These are phyloP conservation scores for Oryza meridionalis DNA, from an alignment of 176 grass and related monocot species.

Conservation along the genomic window DNA sequence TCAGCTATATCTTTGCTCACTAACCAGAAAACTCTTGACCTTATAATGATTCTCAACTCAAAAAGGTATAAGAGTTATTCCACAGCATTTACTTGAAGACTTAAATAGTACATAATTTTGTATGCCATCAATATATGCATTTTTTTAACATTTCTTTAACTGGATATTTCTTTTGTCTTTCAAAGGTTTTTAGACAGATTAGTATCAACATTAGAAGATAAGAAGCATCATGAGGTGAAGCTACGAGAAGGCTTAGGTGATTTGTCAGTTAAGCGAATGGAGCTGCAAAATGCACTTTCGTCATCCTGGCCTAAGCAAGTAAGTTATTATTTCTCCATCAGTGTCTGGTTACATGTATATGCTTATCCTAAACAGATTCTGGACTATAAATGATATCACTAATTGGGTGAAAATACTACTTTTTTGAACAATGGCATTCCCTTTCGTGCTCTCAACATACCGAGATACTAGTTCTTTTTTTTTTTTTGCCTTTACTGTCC, in stretches of 20 bases:
- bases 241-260: slow-evolving; percentile 76
- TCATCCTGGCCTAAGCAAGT: slow-evolving; percentile 98
- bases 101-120: slow-evolving; percentile 1
- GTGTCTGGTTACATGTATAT: slow-evolving; percentile 16
- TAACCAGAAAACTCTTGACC: slow-evolving; percentile 88
- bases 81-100: background rate
- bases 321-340: slow-evolving; percentile 23
- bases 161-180: slow-evolving; percentile 26
- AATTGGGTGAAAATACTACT: background rate
- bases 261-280: slow-evolving; percentile 83
- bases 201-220: slow-evolving; percentile 81
- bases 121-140: slow-evolving; percentile 11
- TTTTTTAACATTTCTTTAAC: slow-evolving; percentile 13
- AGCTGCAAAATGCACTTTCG: slow-evolving; percentile 85
- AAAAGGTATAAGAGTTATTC: slow-evolving; percentile 68
- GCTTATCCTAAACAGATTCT: slow-evolving; percentile 15
- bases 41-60: slow-evolving; percentile 97
- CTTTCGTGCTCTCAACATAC: background rate
- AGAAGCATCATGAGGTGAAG: slow-evolving; percentile 92
- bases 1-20: slow-evolving; percentile 77
- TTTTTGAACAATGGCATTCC: slow-evolving; percentile 4
- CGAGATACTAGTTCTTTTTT: background rate
- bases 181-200: slow-evolving; percentile 88
- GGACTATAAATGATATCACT: background rate
- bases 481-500: background rate